Conservation (phyloP, 1,284 basidiomycete species). For the Fomitopsis schrenkii region DNA sequence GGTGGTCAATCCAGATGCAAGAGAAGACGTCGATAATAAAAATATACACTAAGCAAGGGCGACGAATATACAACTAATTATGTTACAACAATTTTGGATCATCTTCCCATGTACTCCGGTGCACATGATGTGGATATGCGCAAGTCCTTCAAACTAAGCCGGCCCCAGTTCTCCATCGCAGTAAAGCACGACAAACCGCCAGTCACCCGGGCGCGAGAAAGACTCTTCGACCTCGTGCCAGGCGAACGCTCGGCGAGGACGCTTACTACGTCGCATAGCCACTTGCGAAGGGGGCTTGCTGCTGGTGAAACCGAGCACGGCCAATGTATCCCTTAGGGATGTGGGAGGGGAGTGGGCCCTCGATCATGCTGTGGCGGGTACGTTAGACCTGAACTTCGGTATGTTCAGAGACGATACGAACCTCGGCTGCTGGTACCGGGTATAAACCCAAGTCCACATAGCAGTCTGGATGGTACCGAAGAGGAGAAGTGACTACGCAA, state of each 20-base stretch:
- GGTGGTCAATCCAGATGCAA: neutral
- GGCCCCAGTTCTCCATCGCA: slow-evolving; percentile 1
- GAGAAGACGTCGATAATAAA: neutral
- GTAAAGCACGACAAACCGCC: slow-evolving; percentile 4
- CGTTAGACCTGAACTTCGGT: neutral
- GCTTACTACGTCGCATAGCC: neutral
- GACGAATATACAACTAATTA: neutral
- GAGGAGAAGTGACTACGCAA: neutral
- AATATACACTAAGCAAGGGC: neutral
- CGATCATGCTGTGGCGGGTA: neutral
- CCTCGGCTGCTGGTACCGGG: neutral
- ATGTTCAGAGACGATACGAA: neutral
- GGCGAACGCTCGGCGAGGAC: neutral
- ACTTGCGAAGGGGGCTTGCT: neutral
- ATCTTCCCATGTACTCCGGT: neutral
- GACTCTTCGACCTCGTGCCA: neutral
- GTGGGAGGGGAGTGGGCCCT: neutral
- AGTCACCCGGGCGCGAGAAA: neutral
- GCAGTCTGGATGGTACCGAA: slow-evolving; percentile 1
- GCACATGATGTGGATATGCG: neutral
- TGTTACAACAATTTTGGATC: neutral
- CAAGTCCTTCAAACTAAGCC: neutral
- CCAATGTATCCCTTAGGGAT: neutral
- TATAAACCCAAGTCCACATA: slow-evolving; percentile 3
- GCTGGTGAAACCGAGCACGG: neutral